Base-by-base conservation (phyloP, 2,329 filamentous ascomycete genomes). In the Trematosphaeria pertusa region DNA sequence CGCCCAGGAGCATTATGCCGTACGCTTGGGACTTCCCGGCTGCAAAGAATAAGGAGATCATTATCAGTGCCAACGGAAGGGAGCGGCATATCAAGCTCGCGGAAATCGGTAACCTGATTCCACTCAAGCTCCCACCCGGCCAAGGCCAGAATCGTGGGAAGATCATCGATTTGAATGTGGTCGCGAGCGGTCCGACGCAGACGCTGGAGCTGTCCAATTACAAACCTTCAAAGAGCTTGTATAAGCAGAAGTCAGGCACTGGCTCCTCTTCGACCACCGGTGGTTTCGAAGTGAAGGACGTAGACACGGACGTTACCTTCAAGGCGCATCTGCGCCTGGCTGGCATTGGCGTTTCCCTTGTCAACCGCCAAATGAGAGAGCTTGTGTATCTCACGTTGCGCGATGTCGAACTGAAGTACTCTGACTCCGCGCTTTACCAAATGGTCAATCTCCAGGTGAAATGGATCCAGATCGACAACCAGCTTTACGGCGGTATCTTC, bases 11-110 rank as follows among this genome's bases (percentile, higher is more conserved):
- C 72, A 97, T 99, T 72, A 99, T 99, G 94, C 94, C 95, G 0
- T 99, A 99, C 65, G 93, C 94, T 1, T 99, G 94, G 94, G 95
- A 99, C 68, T 99, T 96, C 73, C 95, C 94, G 1, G 93, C 94
- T 1, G 92, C 91, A n/a, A 97, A 96, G 75, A 88, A 90, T 74
- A 96, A 94, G 64, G 94, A 97, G 69, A 83, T 99, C 30, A 85
- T 97, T 38, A 85, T 99, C 65, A 86, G 80, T 42, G 87, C 87
- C 6, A 85, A 87, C 62, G 86, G 86, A 51, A 90, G 87, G 64
- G 91, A 97, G 67, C 82, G 94, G 21, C 91, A 97, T 65, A 88
- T 99, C 68, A 97, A 95, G 71, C 81, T 99, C 56, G 90, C 93
- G 2, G 94, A 99, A 69, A 99, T 99, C 63, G 94, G 94, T 18